phyloP scores from a whole-genome alignment of 176 grass and related monocot species.

The Oryza nivara region DNA sequence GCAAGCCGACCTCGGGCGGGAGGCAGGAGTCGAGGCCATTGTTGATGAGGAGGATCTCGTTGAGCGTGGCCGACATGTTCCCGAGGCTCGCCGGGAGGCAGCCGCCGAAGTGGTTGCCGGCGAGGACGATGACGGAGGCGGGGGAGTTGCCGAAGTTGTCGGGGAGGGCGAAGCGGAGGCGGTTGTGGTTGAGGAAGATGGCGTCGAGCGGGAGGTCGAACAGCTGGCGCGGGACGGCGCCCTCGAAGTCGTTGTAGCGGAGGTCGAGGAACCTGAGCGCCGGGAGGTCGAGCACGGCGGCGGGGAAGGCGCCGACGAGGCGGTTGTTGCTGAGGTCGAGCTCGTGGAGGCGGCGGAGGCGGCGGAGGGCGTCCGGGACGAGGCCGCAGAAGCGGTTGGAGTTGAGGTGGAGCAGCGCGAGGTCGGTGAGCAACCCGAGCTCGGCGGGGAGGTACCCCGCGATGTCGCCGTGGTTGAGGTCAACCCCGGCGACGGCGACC shows the following conservation, averaged over 20 bases:
- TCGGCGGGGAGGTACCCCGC: slow-evolving; percentile 85
- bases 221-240: slow-evolving; percentile 55
- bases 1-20: slow-evolving; percentile 55
- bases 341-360: slow-evolving; percentile 71
- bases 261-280: slow-evolving; percentile 71
- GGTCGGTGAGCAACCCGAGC: slow-evolving; percentile 79
- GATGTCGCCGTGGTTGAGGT: slow-evolving; percentile 98
- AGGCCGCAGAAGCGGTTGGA: slow-evolving; percentile 93
- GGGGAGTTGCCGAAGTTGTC: slow-evolving; percentile 77
- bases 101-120: slow-evolving; percentile 61
- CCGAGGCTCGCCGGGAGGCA: slow-evolving; percentile 65
- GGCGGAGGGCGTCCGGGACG: slow-evolving; percentile 54
- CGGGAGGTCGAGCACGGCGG: slow-evolving; percentile 70
- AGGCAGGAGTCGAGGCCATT: slow-evolving; percentile 67
- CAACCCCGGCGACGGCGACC: slow-evolving; percentile 71
- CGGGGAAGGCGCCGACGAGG: slow-evolving; percentile 72
- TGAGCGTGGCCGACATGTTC: slow-evolving; percentile 79
- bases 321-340: slow-evolving; percentile 99
- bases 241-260: slow-evolving; percentile 88
- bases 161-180: slow-evolving; percentile 60
- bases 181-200: slow-evolving; percentile 92
- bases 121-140: slow-evolving; percentile 73
- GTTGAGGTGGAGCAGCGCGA: slow-evolving; percentile 89
- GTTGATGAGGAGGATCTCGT: slow-evolving; percentile 72
- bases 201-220: slow-evolving; percentile 78